Evolutionary conservation across 805 yeast genomes (phyloP).

Genomic region (Starmerella sp.): DNA sequence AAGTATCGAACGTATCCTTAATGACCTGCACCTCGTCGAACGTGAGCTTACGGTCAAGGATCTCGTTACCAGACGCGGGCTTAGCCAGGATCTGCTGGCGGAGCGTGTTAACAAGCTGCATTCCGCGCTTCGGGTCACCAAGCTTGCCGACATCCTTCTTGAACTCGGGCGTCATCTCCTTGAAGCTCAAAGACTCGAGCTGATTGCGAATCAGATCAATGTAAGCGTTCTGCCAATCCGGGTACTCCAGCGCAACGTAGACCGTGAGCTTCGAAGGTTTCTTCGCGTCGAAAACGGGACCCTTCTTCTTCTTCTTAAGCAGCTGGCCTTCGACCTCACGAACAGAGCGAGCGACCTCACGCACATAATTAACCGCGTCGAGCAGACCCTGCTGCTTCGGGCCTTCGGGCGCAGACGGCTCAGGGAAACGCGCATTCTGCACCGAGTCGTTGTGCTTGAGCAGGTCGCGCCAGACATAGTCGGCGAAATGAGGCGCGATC

Average conservation of each 20-base stretch:
- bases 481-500: constrained; percentile 92
- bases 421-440: constrained; percentile 72
- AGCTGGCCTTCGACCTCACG: constrained; percentile 89
- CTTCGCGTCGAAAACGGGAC: constrained; percentile 59
- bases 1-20: constrained; percentile 41
- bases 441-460: constrained; percentile 55
- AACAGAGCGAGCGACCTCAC: constrained; percentile 64
- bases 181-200: constrained; percentile 34
- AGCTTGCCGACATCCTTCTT: constrained; percentile 32
- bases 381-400: constrained; percentile 43
- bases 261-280: constrained; percentile 65
- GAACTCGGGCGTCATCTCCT: constrained; percentile 31
- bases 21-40: constrained; percentile 66
- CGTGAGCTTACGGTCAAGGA: constrained; percentile 78
- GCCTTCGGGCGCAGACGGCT: constrained; percentile 36
- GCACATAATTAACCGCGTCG: constrained; percentile 69
- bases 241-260: constrained; percentile 69
- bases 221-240: constrained; percentile 81
- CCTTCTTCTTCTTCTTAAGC: constrained; percentile 67
- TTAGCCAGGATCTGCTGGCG: constrained; percentile 58
- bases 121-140: constrained; percentile 88
- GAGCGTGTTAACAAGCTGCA: constrained; percentile 86
- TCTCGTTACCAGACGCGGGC: constrained; percentile 48
- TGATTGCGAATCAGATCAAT: constrained; percentile 68
- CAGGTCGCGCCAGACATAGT: constrained; percentile 75